Evolutionary conservation across 2,329 filamentous ascomycete genomes (phyloP), one percentile per base, ranked within the genome.

Genomic region (Drechslerella stenobrocha): DNA sequence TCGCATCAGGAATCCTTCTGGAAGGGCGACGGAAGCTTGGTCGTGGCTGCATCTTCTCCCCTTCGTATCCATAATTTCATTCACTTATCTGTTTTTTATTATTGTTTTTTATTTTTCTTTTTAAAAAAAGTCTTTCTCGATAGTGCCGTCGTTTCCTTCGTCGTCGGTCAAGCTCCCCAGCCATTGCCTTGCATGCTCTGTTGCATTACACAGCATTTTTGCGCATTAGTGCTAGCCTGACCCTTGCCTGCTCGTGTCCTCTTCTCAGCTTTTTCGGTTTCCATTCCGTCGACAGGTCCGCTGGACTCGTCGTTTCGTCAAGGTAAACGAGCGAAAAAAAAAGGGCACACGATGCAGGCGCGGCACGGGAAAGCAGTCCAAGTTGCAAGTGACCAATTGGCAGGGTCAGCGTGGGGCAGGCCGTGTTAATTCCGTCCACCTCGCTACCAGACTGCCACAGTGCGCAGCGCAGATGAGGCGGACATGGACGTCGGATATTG

Each of bases 151-250:
- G n/a, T n/a, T n/a, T n/a, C n/a, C n/a, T n/a, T n/a, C n/a, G n/a
- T n/a, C n/a, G n/a, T n/a, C n/a, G n/a, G n/a, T n/a, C n/a, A n/a
- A n/a, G n/a, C n/a, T n/a, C n/a, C n/a, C n/a, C n/a, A n/a, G n/a
- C n/a, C n/a, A n/a, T n/a, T 30, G 11, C 28, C 28, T 30, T 30
- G 28, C 28, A 30, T 30, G 28, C 28, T n/a, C n/a, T n/a, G n/a
- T n/a, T 47, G 44, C 71, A 72, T 69, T 69, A 46, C 13, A 34
- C 50, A 32, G 35, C 51, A 50, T 34, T 47, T 20, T 42, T 70
- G 73, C 70, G 72, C 70, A 71, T 63, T 71, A 72, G 71, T 70
- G 66, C 71, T 61, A 60, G 71, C 56, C 70, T 70, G 65, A 71
- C 67, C 60, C 47, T 65, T 71, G 61, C 66, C 24, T 18, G n/a